Conservation (phyloP, 768 basidiomycete species). For the Pleurotus djamor region DNA sequence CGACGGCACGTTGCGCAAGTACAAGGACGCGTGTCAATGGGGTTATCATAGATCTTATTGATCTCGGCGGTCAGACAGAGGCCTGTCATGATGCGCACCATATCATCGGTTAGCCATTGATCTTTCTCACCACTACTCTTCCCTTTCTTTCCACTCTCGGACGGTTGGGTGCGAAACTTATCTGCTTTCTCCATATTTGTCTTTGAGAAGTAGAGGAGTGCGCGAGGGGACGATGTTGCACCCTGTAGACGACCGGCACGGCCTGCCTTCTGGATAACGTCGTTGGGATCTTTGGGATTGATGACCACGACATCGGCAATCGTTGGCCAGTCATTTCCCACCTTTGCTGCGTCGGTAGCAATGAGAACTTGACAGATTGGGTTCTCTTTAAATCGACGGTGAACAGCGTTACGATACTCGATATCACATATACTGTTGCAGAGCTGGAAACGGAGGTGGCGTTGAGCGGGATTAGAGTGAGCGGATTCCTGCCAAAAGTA, state of each 20-base stretch:
- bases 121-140: background rate
- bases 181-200: background rate
- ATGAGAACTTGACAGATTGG: background rate
- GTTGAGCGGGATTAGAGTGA: background rate
- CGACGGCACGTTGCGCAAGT: background rate
- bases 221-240: background rate
- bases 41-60: background rate
- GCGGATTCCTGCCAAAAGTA: slow-evolving; percentile 17
- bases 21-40: background rate
- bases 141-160: background rate
- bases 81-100: background rate
- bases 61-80: background rate
- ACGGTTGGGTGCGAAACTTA: background rate
- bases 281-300: background rate
- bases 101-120: slow-evolving; percentile 1
- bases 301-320: background rate
- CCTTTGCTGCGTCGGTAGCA: background rate
- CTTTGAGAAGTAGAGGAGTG: background rate
- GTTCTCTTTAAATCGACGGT: background rate
- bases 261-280: background rate
- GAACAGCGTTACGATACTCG: background rate
- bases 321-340: slow-evolving; percentile 3
- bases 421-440: background rate
- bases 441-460: background rate
- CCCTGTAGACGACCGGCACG: background rate